Percentiles rank a stretch among this genome's conserved stretches.
Conservation (phyloP, 192 early-diverging fungal genomes). For the Rhizophlyctis rosea region DNA sequence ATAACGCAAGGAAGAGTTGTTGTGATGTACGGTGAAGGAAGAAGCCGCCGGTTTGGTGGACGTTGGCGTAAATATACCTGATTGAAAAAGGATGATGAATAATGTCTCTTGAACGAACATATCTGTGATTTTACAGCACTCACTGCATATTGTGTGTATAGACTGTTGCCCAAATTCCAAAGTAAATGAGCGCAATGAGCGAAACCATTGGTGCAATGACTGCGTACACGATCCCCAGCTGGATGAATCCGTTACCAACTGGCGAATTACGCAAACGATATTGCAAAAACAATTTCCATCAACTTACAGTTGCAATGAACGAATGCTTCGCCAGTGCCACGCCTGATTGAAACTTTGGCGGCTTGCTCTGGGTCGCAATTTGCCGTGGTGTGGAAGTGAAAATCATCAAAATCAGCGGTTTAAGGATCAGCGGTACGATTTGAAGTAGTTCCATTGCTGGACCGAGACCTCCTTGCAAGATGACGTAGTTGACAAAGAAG, state of each 20-base stretch:
- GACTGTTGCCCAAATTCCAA: constrained; percentile 64
- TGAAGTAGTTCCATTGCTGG: constrained; percentile 66
- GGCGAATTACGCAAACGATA: too few species aligned
- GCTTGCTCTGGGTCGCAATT: constrained; percentile 45
- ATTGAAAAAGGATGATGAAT: neutral
- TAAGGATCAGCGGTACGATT: constrained; percentile 56
- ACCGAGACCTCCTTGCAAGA: constrained; percentile 59
- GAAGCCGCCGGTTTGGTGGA: constrained; percentile 19
- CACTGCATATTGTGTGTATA: constrained; percentile 72
- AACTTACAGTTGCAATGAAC: constrained; percentile 29
- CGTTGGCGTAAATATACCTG: constrained; percentile 18
- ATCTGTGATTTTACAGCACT: too few species aligned
- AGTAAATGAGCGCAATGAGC: constrained; percentile 69
- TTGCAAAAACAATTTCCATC: too few species aligned
- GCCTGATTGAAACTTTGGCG: constrained; percentile 41
- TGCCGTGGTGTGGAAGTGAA: constrained; percentile 57
- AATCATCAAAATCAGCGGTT: constrained; percentile 49
- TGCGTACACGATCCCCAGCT: constrained; percentile 74
- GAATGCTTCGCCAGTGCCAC: constrained; percentile 20
- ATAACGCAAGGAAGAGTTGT: constrained; percentile 27
- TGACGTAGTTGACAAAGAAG: constrained; percentile 77
- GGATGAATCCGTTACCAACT: too few species aligned
- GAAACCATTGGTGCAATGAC: constrained; percentile 71
- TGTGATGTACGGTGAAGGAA: constrained; percentile 22
- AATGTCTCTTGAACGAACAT: too few species aligned